A percentile compares a stretch with the other conserved stretches of the same genome.
These are phyloP conservation scores for Eucalyptus tenuipes DNA, from an alignment of 345 rosid species.

Conservation along the genomic window DNA sequence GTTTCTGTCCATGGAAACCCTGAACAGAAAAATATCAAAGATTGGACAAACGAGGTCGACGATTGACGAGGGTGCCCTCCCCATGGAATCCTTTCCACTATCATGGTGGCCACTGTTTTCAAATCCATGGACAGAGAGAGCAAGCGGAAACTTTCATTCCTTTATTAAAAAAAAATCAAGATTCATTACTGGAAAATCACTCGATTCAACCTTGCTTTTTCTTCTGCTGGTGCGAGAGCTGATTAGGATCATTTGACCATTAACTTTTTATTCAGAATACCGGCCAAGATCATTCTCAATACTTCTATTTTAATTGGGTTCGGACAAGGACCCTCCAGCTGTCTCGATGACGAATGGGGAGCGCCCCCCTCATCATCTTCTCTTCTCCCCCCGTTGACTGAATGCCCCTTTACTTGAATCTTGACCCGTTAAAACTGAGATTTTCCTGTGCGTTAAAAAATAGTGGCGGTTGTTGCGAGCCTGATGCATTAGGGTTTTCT, in stretches of 20 bases:
- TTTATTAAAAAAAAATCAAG: not conserved
- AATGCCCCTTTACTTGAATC: slow-evolving; percentile 7
- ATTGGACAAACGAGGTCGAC: not conserved
- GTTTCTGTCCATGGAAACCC: not conserved
- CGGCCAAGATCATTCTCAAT: slow-evolving; percentile 21
- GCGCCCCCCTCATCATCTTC: not conserved
- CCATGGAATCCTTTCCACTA: not conserved
- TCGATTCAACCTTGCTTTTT: not conserved
- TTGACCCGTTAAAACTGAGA: slow-evolving; percentile 32
- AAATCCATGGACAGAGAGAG: not conserved
- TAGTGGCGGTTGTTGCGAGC: not conserved
- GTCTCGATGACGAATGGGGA: slow-evolving; percentile 6
- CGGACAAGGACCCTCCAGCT: slow-evolving; percentile 26
- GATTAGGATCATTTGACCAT: not conserved
- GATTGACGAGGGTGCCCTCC: not conserved
- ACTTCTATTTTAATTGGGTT: not conserved
- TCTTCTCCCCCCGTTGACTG: slow-evolving; percentile 2
- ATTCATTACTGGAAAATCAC: not conserved
- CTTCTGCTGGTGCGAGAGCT: not conserved
- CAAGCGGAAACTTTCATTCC: not conserved
- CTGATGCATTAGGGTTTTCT: not conserved
- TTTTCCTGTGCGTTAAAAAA: not conserved
- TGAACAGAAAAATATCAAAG: not conserved
- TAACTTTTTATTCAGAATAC: not conserved
- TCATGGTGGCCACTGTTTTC: not conserved